Conservation (phyloP, 352 stramenopile genomes). For the Pilasporangium apinafurcum region DNA sequence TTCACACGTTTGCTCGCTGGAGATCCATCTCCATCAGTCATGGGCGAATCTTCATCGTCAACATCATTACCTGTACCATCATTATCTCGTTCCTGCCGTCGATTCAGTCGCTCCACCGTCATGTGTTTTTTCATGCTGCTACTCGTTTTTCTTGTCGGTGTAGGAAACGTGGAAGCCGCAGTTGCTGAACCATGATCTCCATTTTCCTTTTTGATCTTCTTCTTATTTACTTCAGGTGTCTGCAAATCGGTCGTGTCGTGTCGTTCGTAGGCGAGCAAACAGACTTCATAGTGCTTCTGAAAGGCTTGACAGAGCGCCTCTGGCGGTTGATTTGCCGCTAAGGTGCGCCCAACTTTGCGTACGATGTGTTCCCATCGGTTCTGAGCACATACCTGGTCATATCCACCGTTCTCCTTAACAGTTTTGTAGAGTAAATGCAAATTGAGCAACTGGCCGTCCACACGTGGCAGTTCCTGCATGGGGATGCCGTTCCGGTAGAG, state of each 20-base stretch:
- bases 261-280: conserved; percentile 48
- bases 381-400: conserved; percentile 24
- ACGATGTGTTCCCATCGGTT: conserved; percentile 51
- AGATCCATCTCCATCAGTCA: conserved; percentile 7
- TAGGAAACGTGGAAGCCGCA: conserved; percentile 14
- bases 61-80: conserved; percentile 6
- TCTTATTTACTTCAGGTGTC: conserved; percentile 19
- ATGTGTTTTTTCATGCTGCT: conserved; percentile 46
- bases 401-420: conserved; percentile 48
- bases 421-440: conserved; percentile 64
- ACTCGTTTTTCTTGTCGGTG: conserved; percentile 35
- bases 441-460: conserved; percentile 71
- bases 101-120: conserved; percentile 2
- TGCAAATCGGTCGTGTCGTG: conserved; percentile 18
- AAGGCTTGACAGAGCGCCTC: conserved; percentile 40
- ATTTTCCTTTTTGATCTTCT: conserved; percentile 1
- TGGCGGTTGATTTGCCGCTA: conserved; percentile 32
- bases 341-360: conserved; percentile 50
- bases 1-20: conserved; percentile 39
- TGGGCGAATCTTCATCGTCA: conserved; percentile 1
- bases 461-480: conserved; percentile 69
- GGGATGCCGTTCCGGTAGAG: conserved; percentile 68
- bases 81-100: neutral
- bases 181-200: conserved; percentile 4
- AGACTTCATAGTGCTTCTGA: conserved; percentile 43